These are phyloP conservation scores for Melampsora occidentalis DNA, from an alignment of 1,284 basidiomycete species.

Conservation along the genomic window DNA sequence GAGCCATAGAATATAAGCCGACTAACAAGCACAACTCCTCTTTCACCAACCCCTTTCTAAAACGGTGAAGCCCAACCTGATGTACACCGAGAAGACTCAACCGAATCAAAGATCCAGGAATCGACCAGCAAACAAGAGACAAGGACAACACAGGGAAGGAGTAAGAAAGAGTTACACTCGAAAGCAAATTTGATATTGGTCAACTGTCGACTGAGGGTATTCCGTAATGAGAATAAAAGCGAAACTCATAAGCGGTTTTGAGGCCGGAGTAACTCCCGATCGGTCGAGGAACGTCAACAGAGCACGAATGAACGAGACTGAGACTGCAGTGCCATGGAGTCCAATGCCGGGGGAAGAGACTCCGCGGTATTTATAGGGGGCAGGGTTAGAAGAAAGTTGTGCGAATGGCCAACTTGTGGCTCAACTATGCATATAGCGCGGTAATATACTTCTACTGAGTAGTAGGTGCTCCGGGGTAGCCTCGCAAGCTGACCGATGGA, in stretches of 20 bases:
- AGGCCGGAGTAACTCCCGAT: constrained; percentile 41
- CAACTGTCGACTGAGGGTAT: constrained; percentile 44
- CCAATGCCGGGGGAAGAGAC: neutral
- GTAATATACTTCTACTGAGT: neutral
- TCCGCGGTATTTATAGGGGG: neutral
- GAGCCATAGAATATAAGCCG: constrained; percentile 44
- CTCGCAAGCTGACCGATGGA: too few species aligned
- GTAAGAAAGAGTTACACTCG: neutral
- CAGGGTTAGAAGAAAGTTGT: neutral
- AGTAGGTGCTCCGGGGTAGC: too few species aligned
- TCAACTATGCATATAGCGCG: neutral
- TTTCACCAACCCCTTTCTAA: constrained; percentile 4
- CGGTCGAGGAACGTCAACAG: constrained; percentile 33
- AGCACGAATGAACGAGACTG: neutral
- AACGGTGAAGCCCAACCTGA: neutral
- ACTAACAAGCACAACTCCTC: constrained; percentile 2
- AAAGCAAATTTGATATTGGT: constrained; percentile 23
- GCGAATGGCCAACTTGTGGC: neutral
- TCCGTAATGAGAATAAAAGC: constrained; percentile 43
- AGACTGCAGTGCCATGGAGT: constrained; percentile 23
- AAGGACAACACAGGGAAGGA: neutral
- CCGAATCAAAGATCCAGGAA: constrained; percentile 8
- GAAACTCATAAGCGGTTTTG: constrained; percentile 30
- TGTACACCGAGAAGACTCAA: neutral
- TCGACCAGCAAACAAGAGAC: constrained; percentile 11